These are phyloP conservation scores for Volvariella volvacea DNA, from an alignment of 1,284 basidiomycete species.

Conservation along the genomic window DNA sequence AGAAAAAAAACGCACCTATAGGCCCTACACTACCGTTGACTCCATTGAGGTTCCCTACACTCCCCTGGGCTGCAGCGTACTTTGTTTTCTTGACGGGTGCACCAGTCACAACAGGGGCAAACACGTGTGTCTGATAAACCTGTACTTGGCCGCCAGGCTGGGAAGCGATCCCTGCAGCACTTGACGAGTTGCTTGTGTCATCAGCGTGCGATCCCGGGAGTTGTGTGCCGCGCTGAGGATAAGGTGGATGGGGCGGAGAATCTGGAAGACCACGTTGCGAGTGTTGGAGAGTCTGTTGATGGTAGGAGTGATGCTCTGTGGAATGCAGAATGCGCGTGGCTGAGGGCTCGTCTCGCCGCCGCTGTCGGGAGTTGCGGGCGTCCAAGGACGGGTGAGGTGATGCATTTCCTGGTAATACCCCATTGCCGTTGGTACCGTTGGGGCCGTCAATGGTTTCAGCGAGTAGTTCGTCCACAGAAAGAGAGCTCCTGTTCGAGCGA, in stretches of 20 bases:
- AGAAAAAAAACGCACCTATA: slow-evolving; percentile 2
- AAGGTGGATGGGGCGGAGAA: slow-evolving; percentile 3
- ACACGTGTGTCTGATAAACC: slow-evolving; percentile 59
- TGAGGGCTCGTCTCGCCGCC: no score
- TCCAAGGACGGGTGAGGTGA: no score
- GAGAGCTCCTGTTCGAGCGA: slow-evolving; percentile 26
- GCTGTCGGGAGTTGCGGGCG: no score
- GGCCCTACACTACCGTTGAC: neutral
- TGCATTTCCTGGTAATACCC: no score
- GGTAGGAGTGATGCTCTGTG: neutral
- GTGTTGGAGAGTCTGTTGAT: slow-evolving; percentile 6
- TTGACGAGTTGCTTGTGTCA: neutral
- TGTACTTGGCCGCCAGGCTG: slow-evolving; percentile 28
- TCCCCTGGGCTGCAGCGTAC: slow-evolving; percentile 19
- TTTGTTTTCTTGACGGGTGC: slow-evolving; percentile 59
- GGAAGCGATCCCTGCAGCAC: neutral
- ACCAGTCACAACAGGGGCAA: slow-evolving; percentile 61
- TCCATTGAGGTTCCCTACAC: slow-evolving; percentile 10
- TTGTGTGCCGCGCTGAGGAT: slow-evolving; percentile 6
- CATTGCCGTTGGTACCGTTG: slow-evolving; percentile 15
- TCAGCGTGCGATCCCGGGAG: slow-evolving; percentile 3
- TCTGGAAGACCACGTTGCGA: slow-evolving; percentile 7
- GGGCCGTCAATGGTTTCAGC: slow-evolving; percentile 33
- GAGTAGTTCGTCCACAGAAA: slow-evolving; percentile 56
- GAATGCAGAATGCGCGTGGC: neutral